Conservation (phyloP, 176 grass and related monocot species). For the Hsuehochloa calcarea region DNA sequence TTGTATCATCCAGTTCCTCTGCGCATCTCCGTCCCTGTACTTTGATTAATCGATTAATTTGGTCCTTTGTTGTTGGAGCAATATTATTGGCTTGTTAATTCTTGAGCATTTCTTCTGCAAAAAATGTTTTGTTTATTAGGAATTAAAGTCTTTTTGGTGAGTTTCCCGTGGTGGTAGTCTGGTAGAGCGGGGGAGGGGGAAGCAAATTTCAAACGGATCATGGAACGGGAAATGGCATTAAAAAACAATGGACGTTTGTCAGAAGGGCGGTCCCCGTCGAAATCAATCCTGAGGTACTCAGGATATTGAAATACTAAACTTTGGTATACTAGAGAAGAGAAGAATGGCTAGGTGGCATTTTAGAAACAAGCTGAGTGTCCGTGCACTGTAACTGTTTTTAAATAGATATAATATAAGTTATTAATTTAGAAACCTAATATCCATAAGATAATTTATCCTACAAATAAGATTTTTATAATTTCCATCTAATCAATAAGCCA, state of each 20-base stretch:
- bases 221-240: background rate
- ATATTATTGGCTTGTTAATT: background rate
- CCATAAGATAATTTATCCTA: too few species aligned
- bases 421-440: too few species aligned
- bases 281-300: background rate
- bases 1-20: slow-evolving; percentile 13
- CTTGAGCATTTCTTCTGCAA: background rate
- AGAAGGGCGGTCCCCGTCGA: background rate
- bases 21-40: slow-evolving; percentile 19
- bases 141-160: background rate
- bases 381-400: too few species aligned
- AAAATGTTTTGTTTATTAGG: background rate
- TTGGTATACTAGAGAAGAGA: too few species aligned
- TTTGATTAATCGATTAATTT: slow-evolving; percentile 11
- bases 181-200: too few species aligned
- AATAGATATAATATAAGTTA: too few species aligned
- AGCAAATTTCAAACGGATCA: background rate
- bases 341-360: too few species aligned
- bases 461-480: too few species aligned
- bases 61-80: background rate
- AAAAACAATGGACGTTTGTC: background rate
- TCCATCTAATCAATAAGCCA: too few species aligned
- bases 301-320: too few species aligned
- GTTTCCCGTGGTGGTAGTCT: background rate
- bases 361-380: too few species aligned